phyloP scores from a whole-genome alignment of 768 basidiomycete species.

The Cyclocybe cylindracea region DNA sequence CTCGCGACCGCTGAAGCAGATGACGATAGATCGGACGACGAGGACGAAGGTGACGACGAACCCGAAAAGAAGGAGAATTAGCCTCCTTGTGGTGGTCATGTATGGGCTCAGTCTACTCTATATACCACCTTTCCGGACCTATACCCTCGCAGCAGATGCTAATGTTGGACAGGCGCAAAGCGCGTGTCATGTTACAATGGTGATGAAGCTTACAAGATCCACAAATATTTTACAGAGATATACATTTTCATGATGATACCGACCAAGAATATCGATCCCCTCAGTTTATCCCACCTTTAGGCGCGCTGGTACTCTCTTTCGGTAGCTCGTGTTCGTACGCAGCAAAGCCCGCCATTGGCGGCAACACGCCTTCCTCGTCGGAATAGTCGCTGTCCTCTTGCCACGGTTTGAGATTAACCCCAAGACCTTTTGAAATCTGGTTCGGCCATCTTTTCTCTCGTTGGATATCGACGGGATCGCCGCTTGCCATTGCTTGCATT shows the following conservation, averaged over 20 bases:
- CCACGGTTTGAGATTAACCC: slow-evolving; percentile 60
- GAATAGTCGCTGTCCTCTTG: slow-evolving; percentile 58
- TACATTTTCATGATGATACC: too few species aligned
- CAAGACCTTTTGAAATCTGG: slow-evolving; percentile 43
- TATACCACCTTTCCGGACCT: not conserved
- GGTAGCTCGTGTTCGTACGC: too few species aligned
- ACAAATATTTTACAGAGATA: too few species aligned
- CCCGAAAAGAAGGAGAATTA: slow-evolving; percentile 30
- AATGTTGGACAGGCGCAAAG: too few species aligned
- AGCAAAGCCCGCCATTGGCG: slow-evolving; percentile 18
- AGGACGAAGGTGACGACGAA: slow-evolving; percentile 52
- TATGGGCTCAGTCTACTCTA: too few species aligned
- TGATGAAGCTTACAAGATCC: too few species aligned
- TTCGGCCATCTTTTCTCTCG: slow-evolving; percentile 81
- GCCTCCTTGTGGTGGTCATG: not conserved
- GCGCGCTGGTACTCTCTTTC: too few species aligned
- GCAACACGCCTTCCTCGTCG: slow-evolving; percentile 41
- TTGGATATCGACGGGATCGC: slow-evolving; percentile 73
- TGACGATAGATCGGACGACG: slow-evolving; percentile 85
- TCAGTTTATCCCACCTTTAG: too few species aligned
- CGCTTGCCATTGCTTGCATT: slow-evolving; percentile 70
- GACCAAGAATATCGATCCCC: too few species aligned
- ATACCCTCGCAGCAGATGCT: not conserved
- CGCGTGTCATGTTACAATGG: too few species aligned
- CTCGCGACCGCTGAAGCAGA: slow-evolving; percentile 44